Evolutionary conservation across 352 stramenopile species (phyloP), one percentile per base, ranked within the genome.

Genomic region (Peronospora tabacina): DNA sequence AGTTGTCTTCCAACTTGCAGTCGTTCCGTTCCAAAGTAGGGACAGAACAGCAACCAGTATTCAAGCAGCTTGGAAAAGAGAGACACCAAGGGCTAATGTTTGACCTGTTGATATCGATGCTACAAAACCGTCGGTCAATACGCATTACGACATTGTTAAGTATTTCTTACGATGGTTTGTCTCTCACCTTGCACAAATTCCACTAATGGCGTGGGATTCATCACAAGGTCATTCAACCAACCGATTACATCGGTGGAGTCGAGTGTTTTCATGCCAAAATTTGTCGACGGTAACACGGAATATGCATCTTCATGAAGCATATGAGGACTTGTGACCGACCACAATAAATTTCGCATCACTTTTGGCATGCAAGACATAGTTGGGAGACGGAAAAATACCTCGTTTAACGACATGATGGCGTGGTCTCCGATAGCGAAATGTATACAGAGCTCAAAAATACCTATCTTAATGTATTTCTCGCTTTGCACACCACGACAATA

Each of bases 11-110:
- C 63, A 15, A 70, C 52, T 24, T 66, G 63, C 42, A 90, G 72
- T 30, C 68, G 62, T 37, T 72, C 49, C 9, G 76, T 54, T 34
- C 35, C 38, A 19, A 85, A 55, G 6, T 66, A 26, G 9, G 71
- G 75, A 17, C 75, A 52, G 4, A 4, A 22, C 20, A 22, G 20
- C 20, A 22, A 4, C 75, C 78, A 90, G 51, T 57, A 90, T 56
- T 90, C 75, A 19, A 87, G 55, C 34, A 90, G 54, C 24, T 63
- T 62, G 15, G 78, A 77, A 61, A 86, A 87, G n/a, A 63, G 86
- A 90, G 33, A 85, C 72, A 7, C 78, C 75, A 1, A 90, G 56
- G 11, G 75, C 75, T 29, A 89, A 48, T 16, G 44, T 66, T 34
- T 51, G 63, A 33, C 54, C 54, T 22, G 61, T 66, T 33, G 61